Evolutionary conservation across 2,329 filamentous ascomycete genomes (phyloP).

Genomic region (Monosporascus sp.): DNA sequence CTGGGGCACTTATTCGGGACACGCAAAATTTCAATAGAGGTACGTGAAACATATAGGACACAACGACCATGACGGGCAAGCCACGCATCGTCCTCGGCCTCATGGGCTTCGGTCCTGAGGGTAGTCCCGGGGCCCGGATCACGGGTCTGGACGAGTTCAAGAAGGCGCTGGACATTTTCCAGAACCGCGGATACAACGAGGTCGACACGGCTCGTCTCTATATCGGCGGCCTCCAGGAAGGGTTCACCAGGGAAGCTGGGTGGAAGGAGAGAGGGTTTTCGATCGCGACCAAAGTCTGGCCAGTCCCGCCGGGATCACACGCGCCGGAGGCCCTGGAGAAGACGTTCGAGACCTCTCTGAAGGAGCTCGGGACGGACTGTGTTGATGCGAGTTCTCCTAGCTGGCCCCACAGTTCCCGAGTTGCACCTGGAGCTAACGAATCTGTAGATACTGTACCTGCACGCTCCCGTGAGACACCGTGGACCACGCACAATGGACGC

Average conservation of each 20-base stretch:
- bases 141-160: conserved; percentile 62
- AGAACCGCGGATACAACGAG: conserved; percentile 72
- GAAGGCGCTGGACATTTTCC: conserved; percentile 65
- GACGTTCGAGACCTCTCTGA: conserved; percentile 59
- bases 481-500: background rate
- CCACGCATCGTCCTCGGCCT: conserved; percentile 72
- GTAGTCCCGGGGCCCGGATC: conserved; percentile 60
- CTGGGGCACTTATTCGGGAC: no score
- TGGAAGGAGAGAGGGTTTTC: conserved; percentile 75
- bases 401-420: background rate
- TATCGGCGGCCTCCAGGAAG: conserved; percentile 67
- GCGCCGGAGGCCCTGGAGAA: conserved; percentile 56
- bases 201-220: conserved; percentile 80
- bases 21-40: no score
- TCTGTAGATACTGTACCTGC: conserved; percentile 61
- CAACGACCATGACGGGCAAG: conserved; percentile 31
- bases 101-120: conserved; percentile 73
- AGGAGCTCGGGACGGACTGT: conserved; percentile 64
- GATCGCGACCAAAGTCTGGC: conserved; percentile 74
- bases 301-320: conserved; percentile 53
- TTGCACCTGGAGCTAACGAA: background rate
- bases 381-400: conserved; percentile 51
- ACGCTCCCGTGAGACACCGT: conserved; percentile 39
- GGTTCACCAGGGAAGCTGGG: conserved; percentile 65
- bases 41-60: background rate